Percentiles rank a stretch among this genome's conserved stretches.
Evolutionary conservation across 2,329 filamentous ascomycete species (phyloP).

Genomic region (Alternaria solani): DNA sequence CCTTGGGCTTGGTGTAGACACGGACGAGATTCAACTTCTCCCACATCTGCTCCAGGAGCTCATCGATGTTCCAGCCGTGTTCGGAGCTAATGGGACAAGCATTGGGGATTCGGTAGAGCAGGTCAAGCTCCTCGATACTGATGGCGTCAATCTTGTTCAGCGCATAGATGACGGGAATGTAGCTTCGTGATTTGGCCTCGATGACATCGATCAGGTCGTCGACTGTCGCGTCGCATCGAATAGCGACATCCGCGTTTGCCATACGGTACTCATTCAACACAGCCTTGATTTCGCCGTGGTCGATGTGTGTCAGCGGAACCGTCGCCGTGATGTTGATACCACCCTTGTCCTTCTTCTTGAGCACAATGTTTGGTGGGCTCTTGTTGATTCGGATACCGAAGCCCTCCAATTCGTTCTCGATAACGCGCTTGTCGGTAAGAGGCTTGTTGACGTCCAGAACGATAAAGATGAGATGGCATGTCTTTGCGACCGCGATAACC

Average conservation of each 20-base stretch:
- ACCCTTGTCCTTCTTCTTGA: constrained; percentile 99
- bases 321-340: constrained; percentile 97
- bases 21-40: constrained; percentile 90
- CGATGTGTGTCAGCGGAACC: constrained; percentile 88
- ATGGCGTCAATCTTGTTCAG: constrained; percentile 99
- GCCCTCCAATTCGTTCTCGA: constrained; percentile 93
- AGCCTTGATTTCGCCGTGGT: constrained; percentile 95
- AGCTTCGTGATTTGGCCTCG: constrained; percentile 91
- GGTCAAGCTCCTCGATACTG: constrained; percentile 94
- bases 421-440: constrained; percentile 93
- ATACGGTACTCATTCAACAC: constrained; percentile 98
- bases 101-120: constrained; percentile 96
- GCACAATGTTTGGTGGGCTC: constrained; percentile 95
- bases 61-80: constrained; percentile 94
- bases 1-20: constrained; percentile 98
- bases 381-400: constrained; percentile 99
- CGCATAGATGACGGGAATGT: constrained; percentile 98
- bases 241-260: constrained; percentile 94
- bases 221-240: constrained; percentile 95
- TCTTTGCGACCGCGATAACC: constrained; percentile 98
- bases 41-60: constrained; percentile 98
- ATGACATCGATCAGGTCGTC: constrained; percentile 97
- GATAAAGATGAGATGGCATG: constrained; percentile 98
- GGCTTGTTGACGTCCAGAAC: constrained; percentile 99
- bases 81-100: constrained; percentile 97